phyloP scores from a whole-genome alignment of 805 yeast species.

The Ogataea minuta region DNA sequence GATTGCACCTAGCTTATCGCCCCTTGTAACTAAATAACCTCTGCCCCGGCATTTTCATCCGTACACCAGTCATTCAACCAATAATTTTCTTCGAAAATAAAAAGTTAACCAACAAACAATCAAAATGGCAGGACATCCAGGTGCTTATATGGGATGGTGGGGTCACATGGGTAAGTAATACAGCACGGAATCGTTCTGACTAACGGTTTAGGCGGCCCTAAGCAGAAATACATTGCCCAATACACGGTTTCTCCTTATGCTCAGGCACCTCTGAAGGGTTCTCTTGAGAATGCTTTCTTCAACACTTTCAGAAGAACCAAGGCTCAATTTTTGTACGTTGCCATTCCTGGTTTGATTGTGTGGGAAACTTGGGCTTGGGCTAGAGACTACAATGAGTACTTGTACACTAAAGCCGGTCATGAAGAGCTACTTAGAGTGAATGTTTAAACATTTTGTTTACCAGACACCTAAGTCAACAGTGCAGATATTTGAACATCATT shows the following conservation, averaged over 20 bases:
- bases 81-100: slow-evolving; percentile 8
- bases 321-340: slow-evolving; percentile 75
- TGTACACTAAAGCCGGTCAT: slow-evolving; percentile 97
- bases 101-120: slow-evolving; percentile 10
- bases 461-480: too few species aligned
- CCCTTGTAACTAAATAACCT: not conserved
- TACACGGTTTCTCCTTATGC: slow-evolving; percentile 94
- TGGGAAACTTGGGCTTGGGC: slow-evolving; percentile 87
- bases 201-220: slow-evolving; percentile 52
- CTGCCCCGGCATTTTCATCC: slow-evolving; percentile 4
- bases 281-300: slow-evolving; percentile 80
- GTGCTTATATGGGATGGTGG: slow-evolving; percentile 97
- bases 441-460: slow-evolving; percentile 23
- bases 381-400: slow-evolving; percentile 86
- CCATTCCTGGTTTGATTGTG: slow-evolving; percentile 74
- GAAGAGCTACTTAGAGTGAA: slow-evolving; percentile 78
- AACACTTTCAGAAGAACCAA: slow-evolving; percentile 93
- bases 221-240: slow-evolving; percentile 80
- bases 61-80: slow-evolving; percentile 5
- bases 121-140: slow-evolving; percentile 66
- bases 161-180: slow-evolving; percentile 67
- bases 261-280: slow-evolving; percentile 87
- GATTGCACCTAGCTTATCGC: too few species aligned
- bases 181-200: not conserved
- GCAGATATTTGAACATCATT: not conserved